These are phyloP conservation scores for Lachancea sp. DNA, from an alignment of 805 yeast species.

Conservation along the genomic window DNA sequence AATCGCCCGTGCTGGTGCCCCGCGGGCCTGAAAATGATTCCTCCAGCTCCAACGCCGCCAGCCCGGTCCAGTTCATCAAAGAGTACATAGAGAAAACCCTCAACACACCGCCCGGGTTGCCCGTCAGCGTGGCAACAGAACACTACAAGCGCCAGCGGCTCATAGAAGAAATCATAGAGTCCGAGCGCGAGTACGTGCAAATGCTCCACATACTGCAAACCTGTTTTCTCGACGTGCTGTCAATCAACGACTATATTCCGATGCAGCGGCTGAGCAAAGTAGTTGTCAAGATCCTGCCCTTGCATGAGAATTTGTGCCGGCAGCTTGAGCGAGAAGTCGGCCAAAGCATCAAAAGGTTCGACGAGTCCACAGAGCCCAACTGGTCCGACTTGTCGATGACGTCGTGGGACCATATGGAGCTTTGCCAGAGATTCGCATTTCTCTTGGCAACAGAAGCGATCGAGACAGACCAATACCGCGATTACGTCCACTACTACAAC, in stretches of 20 bases:
- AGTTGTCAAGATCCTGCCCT: constrained; percentile 1
- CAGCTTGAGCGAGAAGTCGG: not conserved
- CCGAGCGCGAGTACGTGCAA: constrained; percentile 7
- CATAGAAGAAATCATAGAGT: constrained; percentile 7
- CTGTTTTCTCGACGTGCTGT: constrained; percentile 7
- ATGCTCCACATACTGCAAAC: constrained; percentile 6
- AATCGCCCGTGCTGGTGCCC: constrained; percentile 1
- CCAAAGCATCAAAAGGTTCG: constrained; percentile 5
- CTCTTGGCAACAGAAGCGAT: constrained; percentile 1
- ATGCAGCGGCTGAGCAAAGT: constrained; percentile 6
- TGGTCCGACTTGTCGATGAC: constrained; percentile 6
- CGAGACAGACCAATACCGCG: constrained; percentile 2
- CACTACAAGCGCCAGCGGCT: constrained; percentile 11
- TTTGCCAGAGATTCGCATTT: constrained; percentile 2
- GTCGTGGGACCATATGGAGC: constrained; percentile 9
- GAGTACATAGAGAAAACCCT: constrained; percentile 9
- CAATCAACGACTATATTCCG: constrained; percentile 8
- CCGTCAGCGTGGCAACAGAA: constrained; percentile 5
- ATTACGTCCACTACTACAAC: constrained; percentile 3
- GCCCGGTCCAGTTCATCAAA: constrained; percentile 9
- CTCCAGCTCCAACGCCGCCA: constrained; percentile 4
- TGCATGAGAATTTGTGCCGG: constrained; percentile 1
- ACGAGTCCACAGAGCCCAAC: constrained; percentile 3
- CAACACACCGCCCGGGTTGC: constrained; percentile 7
- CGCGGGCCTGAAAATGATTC: constrained; percentile 3